phyloP scores from a whole-genome alignment of 2,329 filamentous ascomycete species.

The Aureobasidium sp. region DNA sequence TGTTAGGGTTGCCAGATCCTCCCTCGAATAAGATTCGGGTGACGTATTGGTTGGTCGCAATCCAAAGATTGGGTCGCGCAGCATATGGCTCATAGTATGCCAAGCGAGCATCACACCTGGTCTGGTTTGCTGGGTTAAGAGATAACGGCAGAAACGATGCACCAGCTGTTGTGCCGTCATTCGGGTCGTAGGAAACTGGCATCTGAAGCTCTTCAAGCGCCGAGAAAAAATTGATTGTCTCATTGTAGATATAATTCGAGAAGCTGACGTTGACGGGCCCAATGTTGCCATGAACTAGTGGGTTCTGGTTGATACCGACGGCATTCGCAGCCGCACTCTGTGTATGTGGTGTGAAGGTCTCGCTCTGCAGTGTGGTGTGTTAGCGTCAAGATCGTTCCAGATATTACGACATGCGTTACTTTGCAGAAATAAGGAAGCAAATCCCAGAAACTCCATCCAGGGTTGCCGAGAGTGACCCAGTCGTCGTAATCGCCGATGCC shows the following conservation, averaged over 20 bases:
- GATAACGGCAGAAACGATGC: constrained; percentile 33
- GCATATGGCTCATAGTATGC: constrained; percentile 34
- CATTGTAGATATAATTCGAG: constrained; percentile 33
- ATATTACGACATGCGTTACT: constrained; percentile 21
- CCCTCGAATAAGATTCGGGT: constrained; percentile 29
- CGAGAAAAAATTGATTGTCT: constrained; percentile 31
- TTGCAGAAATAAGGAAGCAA: constrained; percentile 34
- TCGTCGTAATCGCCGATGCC: constrained; percentile 46
- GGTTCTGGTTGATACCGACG: constrained; percentile 35
- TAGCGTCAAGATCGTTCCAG: background rate
- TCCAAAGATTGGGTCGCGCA: constrained; percentile 31
- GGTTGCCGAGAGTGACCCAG: constrained; percentile 53
- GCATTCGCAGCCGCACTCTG: constrained; percentile 29
- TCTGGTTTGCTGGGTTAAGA: constrained; percentile 31
- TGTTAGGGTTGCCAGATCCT: constrained; percentile 17
- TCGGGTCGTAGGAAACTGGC: constrained; percentile 32
- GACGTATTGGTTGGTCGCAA: constrained; percentile 31
- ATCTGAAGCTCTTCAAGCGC: constrained; percentile 34
- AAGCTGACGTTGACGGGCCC: constrained; percentile 48
- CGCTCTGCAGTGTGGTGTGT: constrained; percentile 14
- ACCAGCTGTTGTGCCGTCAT: constrained; percentile 32
- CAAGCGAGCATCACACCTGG: constrained; percentile 36
- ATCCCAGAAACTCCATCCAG: constrained; percentile 52
- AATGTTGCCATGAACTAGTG: constrained; percentile 34
- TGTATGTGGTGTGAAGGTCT: constrained; percentile 28